These are phyloP conservation scores for Phialophora expanda DNA, from an alignment of 2,329 filamentous ascomycete species.

Conservation along the genomic window DNA sequence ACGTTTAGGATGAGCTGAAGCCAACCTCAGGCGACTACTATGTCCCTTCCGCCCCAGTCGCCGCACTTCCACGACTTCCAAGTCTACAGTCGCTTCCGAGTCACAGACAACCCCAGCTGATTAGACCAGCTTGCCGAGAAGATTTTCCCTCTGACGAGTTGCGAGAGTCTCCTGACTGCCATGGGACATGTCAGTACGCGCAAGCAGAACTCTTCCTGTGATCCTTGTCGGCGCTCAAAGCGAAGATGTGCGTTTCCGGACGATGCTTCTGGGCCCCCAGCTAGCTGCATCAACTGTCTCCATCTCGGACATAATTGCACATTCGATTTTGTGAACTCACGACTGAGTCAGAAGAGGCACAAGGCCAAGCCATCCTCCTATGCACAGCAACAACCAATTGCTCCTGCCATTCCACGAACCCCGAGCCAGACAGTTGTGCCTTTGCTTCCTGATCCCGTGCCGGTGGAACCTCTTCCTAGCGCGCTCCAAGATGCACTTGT, in stretches of 20 bases:
- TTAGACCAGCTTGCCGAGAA: not conserved
- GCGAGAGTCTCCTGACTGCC: not conserved
- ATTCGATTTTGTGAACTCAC: conserved; percentile 27
- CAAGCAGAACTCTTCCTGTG: conserved; percentile 34
- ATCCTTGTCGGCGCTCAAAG: conserved; percentile 29
- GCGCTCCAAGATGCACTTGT: conserved; percentile 7
- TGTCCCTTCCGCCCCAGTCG: not conserved
- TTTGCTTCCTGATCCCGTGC: not conserved
- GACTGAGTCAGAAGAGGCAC: conserved; percentile 17
- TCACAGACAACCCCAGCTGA: not conserved
- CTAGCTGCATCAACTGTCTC: conserved; percentile 24
- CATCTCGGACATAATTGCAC: conserved; percentile 27
- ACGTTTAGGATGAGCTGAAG: not conserved
- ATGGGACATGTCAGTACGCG: conserved; percentile 2
- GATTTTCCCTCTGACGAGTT: not conserved
- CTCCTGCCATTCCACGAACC: conserved; percentile 4
- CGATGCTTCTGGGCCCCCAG: not conserved
- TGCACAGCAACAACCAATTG: conserved; percentile 12
- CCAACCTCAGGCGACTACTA: not conserved
- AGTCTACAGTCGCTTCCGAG: not conserved
- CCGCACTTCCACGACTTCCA: not conserved
- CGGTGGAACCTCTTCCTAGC: not conserved
- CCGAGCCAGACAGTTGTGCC: not conserved
- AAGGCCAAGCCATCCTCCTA: conserved; percentile 1
- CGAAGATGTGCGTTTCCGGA: conserved; percentile 22